These are phyloP conservation scores for Lepidium campestre DNA, from an alignment of 441 rosid genomes.

Conservation along the genomic window DNA sequence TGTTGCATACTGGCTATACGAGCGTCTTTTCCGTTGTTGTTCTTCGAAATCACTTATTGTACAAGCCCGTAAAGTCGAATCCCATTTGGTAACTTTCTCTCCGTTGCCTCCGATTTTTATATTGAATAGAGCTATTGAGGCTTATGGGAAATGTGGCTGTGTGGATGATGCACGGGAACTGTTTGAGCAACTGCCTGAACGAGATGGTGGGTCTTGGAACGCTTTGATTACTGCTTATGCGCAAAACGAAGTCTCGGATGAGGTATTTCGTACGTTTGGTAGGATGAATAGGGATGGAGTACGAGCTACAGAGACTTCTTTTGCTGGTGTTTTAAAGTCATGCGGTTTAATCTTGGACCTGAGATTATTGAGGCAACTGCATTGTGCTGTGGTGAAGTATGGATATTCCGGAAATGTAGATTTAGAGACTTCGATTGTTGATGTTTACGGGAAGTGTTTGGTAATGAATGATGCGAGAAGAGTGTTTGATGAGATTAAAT, in stretches of 20 bases:
- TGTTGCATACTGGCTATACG: conserved; percentile 47
- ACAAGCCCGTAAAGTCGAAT: conserved; percentile 70
- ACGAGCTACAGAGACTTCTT: conserved; percentile 50
- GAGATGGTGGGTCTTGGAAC: conserved; percentile 92
- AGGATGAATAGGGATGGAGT: conserved; percentile 51
- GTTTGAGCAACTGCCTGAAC: conserved; percentile 77
- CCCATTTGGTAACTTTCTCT: conserved; percentile 47
- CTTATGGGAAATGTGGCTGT: conserved; percentile 45
- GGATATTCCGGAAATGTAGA: conserved; percentile 58
- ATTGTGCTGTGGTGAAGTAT: conserved; percentile 51
- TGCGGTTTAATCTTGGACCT: conserved; percentile 46
- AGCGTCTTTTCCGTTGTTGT: conserved; percentile 55
- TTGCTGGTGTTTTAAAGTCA: conserved; percentile 48
- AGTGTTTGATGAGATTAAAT: conserved; percentile 65
- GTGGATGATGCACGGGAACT: conserved; percentile 49
- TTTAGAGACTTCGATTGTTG: conserved; percentile 68
- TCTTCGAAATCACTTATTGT: conserved; percentile 40
- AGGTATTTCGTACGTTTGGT: conserved; percentile 41
- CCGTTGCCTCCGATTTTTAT: conserved; percentile 50
- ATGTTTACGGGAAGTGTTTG: conserved; percentile 70
- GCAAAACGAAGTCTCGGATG: conserved; percentile 28
- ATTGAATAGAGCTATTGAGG: conserved; percentile 25
- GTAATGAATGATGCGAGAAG: conserved; percentile 61
- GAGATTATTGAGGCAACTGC: conserved; percentile 48
- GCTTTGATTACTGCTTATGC: conserved; percentile 57